Conservation (phyloP, 2,329 filamentous ascomycete species). For the Hypoxylon sp. region DNA sequence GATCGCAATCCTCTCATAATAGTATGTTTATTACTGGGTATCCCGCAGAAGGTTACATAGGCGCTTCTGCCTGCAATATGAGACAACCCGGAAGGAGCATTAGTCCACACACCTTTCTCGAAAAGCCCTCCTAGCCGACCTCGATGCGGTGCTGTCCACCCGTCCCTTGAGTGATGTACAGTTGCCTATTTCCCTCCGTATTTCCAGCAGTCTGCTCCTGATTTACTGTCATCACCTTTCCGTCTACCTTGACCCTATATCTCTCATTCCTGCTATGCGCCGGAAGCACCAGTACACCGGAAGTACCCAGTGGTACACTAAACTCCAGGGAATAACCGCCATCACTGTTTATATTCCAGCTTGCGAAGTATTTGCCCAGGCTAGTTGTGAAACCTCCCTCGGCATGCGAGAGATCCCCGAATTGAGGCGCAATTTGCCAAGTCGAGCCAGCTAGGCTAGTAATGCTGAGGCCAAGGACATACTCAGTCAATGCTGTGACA, state of each 20-base stretch:
- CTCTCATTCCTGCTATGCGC: constrained; percentile 5
- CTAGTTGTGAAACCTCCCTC: constrained; percentile 60
- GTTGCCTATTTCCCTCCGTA: constrained; percentile 24
- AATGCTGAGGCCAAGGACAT: constrained; percentile 61
- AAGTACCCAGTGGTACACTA: constrained; percentile 48
- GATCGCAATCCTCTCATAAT: constrained; percentile 6
- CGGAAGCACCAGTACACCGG: constrained; percentile 49
- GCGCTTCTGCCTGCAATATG: constrained; percentile 23
- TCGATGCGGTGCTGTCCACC: constrained; percentile 42
- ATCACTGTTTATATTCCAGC: constrained; percentile 48
- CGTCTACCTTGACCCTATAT: constrained; percentile 45
- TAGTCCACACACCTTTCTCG: not conserved
- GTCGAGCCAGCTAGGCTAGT: constrained; percentile 55
- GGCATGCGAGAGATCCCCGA: constrained; percentile 57
- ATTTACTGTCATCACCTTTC: constrained; percentile 24
- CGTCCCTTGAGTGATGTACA: constrained; percentile 23
- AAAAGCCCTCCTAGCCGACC: constrained; percentile 29
- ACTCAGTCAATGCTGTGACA: constrained; percentile 62
- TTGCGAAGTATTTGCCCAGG: constrained; percentile 57
- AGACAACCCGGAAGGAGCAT: constrained; percentile 3
- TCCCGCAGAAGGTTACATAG: constrained; percentile 16
- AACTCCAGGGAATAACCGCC: constrained; percentile 48
- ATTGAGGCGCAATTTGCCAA: constrained; percentile 59
- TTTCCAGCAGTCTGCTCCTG: constrained; percentile 5
- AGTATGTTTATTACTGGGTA: constrained; percentile 2